phyloP scores from a whole-genome alignment of 768 basidiomycete species.

The Russula sp. region DNA sequence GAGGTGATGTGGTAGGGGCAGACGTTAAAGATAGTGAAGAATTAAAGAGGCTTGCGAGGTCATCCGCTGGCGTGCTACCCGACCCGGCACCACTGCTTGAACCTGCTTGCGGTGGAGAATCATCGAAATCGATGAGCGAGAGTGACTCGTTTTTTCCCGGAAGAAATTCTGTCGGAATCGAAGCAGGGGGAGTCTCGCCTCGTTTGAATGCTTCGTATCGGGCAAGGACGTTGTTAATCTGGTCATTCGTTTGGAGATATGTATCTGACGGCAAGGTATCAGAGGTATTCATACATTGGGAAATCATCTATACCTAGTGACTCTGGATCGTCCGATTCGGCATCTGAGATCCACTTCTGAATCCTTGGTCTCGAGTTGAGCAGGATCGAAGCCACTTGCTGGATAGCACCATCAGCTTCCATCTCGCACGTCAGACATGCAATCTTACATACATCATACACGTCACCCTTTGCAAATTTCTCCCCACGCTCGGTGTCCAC shows the following conservation, averaged over 20 bases:
- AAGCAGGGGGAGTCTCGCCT: conserved; percentile 72
- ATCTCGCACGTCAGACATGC: neutral
- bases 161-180: conserved; percentile 56
- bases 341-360: conserved; percentile 97
- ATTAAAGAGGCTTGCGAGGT: conserved; percentile 60
- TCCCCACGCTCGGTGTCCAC: conserved; percentile 68
- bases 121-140: conserved; percentile 79
- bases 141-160: conserved; percentile 30
- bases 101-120: conserved; percentile 30
- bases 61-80: conserved; percentile 37
- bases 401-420: conserved; percentile 13
- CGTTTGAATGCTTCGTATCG: conserved; percentile 92
- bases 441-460: conserved; percentile 77
- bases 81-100: conserved; percentile 26
- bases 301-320: conserved; percentile 56
- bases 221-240: conserved; percentile 86
- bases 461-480: conserved; percentile 81
- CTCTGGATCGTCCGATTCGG: conserved; percentile 82
- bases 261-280: conserved; percentile 53
- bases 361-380: conserved; percentile 83
- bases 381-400: conserved; percentile 89
- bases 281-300: conserved; percentile 8
- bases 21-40: conserved; percentile 21
- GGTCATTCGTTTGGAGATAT: conserved; percentile 93
- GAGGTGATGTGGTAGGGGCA: neutral